A percentile compares a stretch with the other conserved stretches of the same genome.
Conservation (phyloP, 1,139 yeast species). For the Lodderomyces metapsilosis region DNA sequence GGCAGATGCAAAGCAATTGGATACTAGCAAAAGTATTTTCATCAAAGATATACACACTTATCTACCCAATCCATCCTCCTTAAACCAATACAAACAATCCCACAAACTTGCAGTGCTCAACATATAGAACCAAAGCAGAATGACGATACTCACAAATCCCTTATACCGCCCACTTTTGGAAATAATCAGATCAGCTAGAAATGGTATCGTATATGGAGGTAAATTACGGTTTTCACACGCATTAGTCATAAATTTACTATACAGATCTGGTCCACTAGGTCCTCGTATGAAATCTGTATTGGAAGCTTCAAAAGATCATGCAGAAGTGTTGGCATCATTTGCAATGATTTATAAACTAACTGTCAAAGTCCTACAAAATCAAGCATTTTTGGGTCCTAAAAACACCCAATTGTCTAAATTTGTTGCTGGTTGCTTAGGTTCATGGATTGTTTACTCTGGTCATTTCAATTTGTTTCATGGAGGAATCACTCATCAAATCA, state of each 20-base stretch:
- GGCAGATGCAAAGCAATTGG: too few relatives aligned
- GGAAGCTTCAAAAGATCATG: constrained; percentile 64
- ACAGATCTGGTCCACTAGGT: constrained; percentile 46
- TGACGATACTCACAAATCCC: constrained; percentile 24
- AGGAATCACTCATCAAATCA: constrained; percentile 58
- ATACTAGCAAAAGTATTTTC: too few relatives aligned
- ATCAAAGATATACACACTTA: too few relatives aligned
- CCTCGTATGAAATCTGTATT: constrained; percentile 51
- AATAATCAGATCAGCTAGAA: constrained; percentile 39
- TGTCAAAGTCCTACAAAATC: constrained; percentile 31
- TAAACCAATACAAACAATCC: not conserved
- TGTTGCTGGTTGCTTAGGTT: constrained; percentile 63
- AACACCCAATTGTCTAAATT: constrained; percentile 41
- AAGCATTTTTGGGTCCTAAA: constrained; percentile 34
- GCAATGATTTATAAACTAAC: constrained; percentile 59
- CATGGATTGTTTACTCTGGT: constrained; percentile 66
- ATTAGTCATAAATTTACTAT: constrained; percentile 59
- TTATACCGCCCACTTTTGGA: constrained; percentile 41
- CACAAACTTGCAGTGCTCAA: not conserved
- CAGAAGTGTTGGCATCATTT: constrained; percentile 62
- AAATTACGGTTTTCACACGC: constrained; percentile 74
- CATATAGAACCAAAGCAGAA: not conserved
- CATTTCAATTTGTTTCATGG: constrained; percentile 45
- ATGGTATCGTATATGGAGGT: constrained; percentile 71
- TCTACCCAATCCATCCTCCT: too few relatives aligned